Percentiles rank a stretch among this genome's conserved stretches.
Conservation (phyloP, 192 early-diverging fungal genomes). For the Funneliformis mosseae region DNA sequence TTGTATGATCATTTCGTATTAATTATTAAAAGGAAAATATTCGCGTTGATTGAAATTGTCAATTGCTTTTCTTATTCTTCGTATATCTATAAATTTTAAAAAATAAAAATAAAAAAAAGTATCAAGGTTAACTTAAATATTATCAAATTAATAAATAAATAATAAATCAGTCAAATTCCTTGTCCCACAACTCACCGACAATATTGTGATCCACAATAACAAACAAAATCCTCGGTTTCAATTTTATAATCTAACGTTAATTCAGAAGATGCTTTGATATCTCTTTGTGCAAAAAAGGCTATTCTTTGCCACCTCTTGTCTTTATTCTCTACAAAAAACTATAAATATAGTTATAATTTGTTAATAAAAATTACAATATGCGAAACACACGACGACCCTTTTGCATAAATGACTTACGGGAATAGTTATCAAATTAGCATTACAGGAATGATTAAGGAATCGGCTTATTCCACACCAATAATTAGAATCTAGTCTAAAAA, state of each 20-base stretch:
- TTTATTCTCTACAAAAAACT: conserved; percentile 15
- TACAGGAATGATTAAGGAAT: conserved; percentile 28
- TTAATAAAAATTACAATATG: background rate
- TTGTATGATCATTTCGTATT: too few species aligned
- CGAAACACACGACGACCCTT: background rate
- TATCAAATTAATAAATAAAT: too few species aligned
- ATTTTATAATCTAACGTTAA: conserved; percentile 22
- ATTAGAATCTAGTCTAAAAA: conserved; percentile 15
- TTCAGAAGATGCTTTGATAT: background rate
- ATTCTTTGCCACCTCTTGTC: conserved; percentile 5
- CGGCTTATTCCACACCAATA: conserved; percentile 15
- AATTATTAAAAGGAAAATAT: too few species aligned
- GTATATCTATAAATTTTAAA: background rate
- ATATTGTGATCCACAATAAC: conserved; percentile 12
- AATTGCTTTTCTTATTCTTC: background rate
- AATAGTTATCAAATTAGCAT: conserved; percentile 11
- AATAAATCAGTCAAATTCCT: background rate
- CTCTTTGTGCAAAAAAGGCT: conserved; percentile 21
- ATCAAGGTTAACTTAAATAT: too few species aligned
- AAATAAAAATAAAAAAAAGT: background rate
- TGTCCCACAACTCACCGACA: background rate
- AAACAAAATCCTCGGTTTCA: background rate
- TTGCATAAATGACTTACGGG: conserved; percentile 11
- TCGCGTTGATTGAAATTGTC: background rate
- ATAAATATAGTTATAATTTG: background rate